These are phyloP conservation scores for Ehretia macrophylla DNA, from an alignment of 257 asterid genomes.

Conservation along the genomic window DNA sequence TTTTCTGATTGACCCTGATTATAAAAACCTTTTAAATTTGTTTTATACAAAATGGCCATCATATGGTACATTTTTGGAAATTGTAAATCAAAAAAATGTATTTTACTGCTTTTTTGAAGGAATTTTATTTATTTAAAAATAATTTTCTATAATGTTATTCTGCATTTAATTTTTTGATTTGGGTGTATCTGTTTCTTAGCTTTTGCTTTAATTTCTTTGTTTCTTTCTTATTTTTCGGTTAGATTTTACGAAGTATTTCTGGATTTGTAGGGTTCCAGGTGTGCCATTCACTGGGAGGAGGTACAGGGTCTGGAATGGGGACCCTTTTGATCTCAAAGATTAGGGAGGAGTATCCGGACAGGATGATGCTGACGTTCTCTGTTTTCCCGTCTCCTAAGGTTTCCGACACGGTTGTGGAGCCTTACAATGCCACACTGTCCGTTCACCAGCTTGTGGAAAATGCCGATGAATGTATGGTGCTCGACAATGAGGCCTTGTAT, in stretches of 20 bases:
- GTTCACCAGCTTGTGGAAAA: constrained; percentile 58
- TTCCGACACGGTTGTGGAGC: constrained; percentile 50
- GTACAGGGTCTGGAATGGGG: constrained; percentile 56
- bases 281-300: constrained; percentile 52
- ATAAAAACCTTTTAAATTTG: no score
- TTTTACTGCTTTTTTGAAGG: neutral
- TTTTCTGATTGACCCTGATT: no score
- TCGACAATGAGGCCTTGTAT: no score
- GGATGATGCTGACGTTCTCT: constrained; percentile 50
- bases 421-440: constrained; percentile 45
- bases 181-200: neutral
- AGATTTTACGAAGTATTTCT: neutral
- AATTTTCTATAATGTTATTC: neutral
- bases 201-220: neutral
- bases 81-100: no score
- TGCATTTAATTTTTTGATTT: neutral
- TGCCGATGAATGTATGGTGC: constrained; percentile 53
- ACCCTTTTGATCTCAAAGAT: constrained; percentile 45
- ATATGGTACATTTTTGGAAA: no score
- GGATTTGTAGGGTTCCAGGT: constrained; percentile 40
- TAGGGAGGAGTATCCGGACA: constrained; percentile 48
- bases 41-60: no score
- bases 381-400: constrained; percentile 57
- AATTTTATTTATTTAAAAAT: neutral
- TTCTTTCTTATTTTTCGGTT: neutral